A percentile compares a stretch with the other conserved stretches of the same genome.
Evolutionary conservation across 1,284 basidiomycete genomes (phyloP).

Genomic region (Rhodofomes roseus): DNA sequence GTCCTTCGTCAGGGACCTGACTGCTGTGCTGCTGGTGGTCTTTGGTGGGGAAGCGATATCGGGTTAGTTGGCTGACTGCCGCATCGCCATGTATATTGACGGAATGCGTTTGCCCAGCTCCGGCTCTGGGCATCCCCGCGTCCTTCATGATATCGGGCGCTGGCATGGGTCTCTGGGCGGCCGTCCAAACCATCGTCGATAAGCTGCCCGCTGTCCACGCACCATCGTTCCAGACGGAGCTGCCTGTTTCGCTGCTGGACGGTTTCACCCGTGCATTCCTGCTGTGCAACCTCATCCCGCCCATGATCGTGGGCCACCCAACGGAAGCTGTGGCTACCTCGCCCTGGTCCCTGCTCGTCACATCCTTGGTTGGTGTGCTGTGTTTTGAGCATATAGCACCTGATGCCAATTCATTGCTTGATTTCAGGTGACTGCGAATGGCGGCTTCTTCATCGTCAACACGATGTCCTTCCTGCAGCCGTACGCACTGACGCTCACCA

Average conservation of each 20-base stretch:
- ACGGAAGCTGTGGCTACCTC: constrained; percentile 49
- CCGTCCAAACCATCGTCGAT: constrained; percentile 57
- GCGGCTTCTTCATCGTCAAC: constrained; percentile 70
- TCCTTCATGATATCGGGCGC: constrained; percentile 70
- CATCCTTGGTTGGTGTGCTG: constrained; percentile 52
- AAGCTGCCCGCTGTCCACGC: constrained; percentile 51
- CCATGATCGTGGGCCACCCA: constrained; percentile 50
- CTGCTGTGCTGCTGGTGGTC: constrained; percentile 60
- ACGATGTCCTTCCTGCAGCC: constrained; percentile 67
- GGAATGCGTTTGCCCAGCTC: constrained; percentile 37
- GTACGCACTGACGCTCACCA: constrained; percentile 55
- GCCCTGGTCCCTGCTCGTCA: constrained; percentile 67
- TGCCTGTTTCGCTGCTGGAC: constrained; percentile 63
- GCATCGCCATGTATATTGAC: constrained; percentile 4
- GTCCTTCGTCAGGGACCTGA: constrained; percentile 54
- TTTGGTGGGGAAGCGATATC: constrained; percentile 71
- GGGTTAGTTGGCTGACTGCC: too few relatives aligned
- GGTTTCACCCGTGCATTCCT: constrained; percentile 67
- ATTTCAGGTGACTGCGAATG: constrained; percentile 60
- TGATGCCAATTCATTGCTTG: not conserved
- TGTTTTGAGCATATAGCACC: not conserved
- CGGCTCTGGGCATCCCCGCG: constrained; percentile 57
- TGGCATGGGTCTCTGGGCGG: constrained; percentile 51
- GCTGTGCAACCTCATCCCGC: constrained; percentile 69
- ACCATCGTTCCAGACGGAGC: constrained; percentile 49